These are phyloP conservation scores for Huiozyma sinensis DNA, from an alignment of 805 yeast species.

Conservation along the genomic window DNA sequence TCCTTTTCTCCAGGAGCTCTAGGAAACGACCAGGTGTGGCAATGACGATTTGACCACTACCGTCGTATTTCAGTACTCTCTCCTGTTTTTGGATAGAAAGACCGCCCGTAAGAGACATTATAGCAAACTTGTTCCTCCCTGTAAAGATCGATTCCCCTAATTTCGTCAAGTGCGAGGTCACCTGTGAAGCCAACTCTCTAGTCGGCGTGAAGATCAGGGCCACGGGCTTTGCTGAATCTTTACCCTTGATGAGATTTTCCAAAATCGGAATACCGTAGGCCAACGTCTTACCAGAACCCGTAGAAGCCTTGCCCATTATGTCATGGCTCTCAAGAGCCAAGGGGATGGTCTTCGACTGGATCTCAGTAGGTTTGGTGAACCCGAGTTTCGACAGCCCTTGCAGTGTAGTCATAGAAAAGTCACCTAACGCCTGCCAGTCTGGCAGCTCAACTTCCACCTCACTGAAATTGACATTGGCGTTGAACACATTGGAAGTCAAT, in stretches of 20 bases:
- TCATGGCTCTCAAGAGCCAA: constrained; percentile 62
- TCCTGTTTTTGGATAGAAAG: constrained; percentile 89
- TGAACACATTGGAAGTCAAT: constrained; percentile 22
- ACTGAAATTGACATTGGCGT: constrained; percentile 12
- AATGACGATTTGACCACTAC: constrained; percentile 66
- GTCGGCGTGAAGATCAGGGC: constrained; percentile 91
- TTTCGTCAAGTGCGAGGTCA: constrained; percentile 61
- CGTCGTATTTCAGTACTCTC: constrained; percentile 52
- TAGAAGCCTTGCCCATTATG: constrained; percentile 90
- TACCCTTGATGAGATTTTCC: constrained; percentile 39
- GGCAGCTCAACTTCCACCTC: constrained; percentile 39
- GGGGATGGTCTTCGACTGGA: constrained; percentile 72
- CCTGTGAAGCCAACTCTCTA: constrained; percentile 92
- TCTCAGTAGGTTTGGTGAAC: constrained; percentile 69
- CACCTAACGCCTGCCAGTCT: constrained; percentile 39
- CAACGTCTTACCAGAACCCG: constrained; percentile 95
- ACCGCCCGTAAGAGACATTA: constrained; percentile 87
- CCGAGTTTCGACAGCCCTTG: constrained; percentile 50
- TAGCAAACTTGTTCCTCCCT: constrained; percentile 46
- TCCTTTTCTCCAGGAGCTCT: constrained; percentile 63
- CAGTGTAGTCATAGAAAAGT: constrained; percentile 45
- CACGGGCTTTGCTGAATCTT: constrained; percentile 35
- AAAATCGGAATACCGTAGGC: constrained; percentile 92
- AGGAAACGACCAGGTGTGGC: constrained; percentile 94
- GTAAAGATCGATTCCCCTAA: constrained; percentile 26